phyloP scores from a whole-genome alignment of 1,284 basidiomycete species.

The Apiotrichum laibachii region DNA sequence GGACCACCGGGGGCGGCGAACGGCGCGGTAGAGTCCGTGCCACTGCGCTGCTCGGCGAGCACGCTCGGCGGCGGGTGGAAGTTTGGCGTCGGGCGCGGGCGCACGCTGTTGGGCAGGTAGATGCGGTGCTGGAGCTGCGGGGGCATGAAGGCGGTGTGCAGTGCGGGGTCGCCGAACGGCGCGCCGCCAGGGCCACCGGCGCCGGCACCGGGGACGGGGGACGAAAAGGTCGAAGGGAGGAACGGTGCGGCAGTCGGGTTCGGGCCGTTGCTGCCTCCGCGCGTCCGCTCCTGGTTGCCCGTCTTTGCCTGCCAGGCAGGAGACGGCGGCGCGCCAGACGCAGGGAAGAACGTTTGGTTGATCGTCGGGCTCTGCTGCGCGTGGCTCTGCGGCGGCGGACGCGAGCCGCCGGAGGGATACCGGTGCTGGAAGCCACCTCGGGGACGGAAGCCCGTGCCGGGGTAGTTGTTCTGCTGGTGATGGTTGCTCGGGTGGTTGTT shows the following conservation, averaged over 20 bases:
- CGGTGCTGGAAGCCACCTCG: conserved; percentile 37
- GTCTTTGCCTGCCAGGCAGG: conserved; percentile 13
- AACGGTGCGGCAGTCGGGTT: conserved; percentile 44
- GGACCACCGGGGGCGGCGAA: not conserved
- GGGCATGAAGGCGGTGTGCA: conserved; percentile 48
- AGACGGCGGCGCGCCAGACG: conserved; percentile 1
- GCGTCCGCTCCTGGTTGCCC: not conserved
- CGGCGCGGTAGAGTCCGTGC: too few species aligned
- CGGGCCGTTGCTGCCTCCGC: conserved; percentile 17
- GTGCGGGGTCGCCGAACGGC: conserved; percentile 21
- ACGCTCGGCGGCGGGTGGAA: conserved; percentile 45
- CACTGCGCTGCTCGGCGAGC: conserved; percentile 29
- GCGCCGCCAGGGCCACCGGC: not conserved
- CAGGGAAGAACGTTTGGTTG: conserved; percentile 8
- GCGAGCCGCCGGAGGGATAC: conserved; percentile 35
- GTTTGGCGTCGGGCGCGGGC: conserved; percentile 41
- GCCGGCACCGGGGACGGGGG: not conserved
- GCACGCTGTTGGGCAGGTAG: conserved; percentile 44
- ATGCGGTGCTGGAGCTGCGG: conserved; percentile 51
- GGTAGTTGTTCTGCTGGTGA: conserved; percentile 12
- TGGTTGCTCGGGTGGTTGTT: conserved; percentile 17
- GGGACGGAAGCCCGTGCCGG: conserved; percentile 31
- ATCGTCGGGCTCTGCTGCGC: conserved; percentile 8
- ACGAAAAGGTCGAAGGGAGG: conserved; percentile 27
- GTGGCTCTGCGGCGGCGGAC: conserved; percentile 2